Evolutionary conservation across 2,329 filamentous ascomycete genomes (phyloP).

Genomic region (Fulvia fulva): DNA sequence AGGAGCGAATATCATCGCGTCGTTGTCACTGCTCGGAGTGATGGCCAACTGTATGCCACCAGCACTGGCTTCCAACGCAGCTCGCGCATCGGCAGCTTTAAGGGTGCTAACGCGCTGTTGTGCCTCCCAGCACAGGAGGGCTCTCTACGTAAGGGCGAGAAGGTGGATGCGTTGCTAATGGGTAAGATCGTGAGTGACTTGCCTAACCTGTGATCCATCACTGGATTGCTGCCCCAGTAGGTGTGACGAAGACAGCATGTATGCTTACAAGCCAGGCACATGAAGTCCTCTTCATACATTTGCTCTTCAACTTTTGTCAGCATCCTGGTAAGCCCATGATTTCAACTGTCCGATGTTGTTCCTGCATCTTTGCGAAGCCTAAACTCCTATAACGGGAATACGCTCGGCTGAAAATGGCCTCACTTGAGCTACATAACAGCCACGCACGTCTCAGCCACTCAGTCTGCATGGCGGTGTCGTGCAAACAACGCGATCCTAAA

Average conservation of each 20-base stretch:
- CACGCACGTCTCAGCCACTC: too few relatives aligned
- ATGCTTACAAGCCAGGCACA: neutral
- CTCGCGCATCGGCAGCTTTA: constrained; percentile 82
- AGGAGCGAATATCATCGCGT: constrained; percentile 90
- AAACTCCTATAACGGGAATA: neutral
- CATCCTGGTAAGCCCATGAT: neutral
- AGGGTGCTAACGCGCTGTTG: constrained; percentile 80
- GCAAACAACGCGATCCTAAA: neutral
- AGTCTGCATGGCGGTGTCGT: too few relatives aligned
- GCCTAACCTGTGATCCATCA: neutral
- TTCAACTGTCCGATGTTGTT: neutral
- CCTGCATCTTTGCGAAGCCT: neutral
- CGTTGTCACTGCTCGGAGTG: constrained; percentile 58
- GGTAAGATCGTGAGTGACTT: constrained; percentile 43
- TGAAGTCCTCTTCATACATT: neutral
- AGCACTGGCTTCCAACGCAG: constrained; percentile 91
- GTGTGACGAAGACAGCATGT: neutral
- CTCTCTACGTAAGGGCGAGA: constrained; percentile 63
- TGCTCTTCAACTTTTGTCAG: neutral
- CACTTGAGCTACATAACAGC: too few relatives aligned
- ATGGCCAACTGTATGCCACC: constrained; percentile 67
- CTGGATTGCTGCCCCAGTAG: neutral
- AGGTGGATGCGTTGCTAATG: constrained; percentile 78
- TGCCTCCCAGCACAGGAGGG: constrained; percentile 66
- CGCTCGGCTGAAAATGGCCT: neutral